Evolutionary conservation across 2,329 filamentous ascomycete genomes (phyloP).

Genomic region (Parastagonospora avenae): DNA sequence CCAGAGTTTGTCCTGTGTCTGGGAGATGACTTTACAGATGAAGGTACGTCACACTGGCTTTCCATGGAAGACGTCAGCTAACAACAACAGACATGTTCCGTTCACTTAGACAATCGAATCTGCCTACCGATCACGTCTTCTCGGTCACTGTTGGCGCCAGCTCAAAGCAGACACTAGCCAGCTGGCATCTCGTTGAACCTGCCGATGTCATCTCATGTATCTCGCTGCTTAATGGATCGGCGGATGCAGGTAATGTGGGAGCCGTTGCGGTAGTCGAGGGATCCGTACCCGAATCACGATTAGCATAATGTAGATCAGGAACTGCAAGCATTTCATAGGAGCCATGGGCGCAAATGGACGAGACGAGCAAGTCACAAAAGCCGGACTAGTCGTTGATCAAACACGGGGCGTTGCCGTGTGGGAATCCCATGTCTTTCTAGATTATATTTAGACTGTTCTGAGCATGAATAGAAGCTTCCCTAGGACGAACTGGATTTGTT

Average conservation of each 20-base stretch:
- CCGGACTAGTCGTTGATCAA: neutral
- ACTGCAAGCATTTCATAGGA: constrained; percentile 22
- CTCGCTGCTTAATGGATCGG: constrained; percentile 59
- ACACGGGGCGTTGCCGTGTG: neutral
- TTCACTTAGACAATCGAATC: constrained; percentile 65
- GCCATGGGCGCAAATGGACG: constrained; percentile 18
- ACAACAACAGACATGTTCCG: constrained; percentile 74
- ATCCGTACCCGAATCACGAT: constrained; percentile 41
- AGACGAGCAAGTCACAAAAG: neutral
- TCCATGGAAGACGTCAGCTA: constrained; percentile 1
- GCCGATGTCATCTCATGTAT: constrained; percentile 78
- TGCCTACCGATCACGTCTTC: constrained; percentile 73
- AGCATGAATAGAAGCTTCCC: neutral
- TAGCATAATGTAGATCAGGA: constrained; percentile 5
- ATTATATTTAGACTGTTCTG: too few species aligned
- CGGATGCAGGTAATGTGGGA: constrained; percentile 48
- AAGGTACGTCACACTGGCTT: constrained; percentile 64
- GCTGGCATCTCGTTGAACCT: constrained; percentile 88
- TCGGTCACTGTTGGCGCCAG: constrained; percentile 90
- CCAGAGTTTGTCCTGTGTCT: constrained; percentile 89
- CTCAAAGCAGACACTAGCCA: constrained; percentile 88
- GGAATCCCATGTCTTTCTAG: too few species aligned
- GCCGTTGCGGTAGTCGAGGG: constrained; percentile 49
- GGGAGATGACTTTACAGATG: constrained; percentile 96
- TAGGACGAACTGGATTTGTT: neutral